phyloP scores from a whole-genome alignment of 2,329 filamentous ascomycete genomes.

The Nannizziopsis arthrosporioides region DNA sequence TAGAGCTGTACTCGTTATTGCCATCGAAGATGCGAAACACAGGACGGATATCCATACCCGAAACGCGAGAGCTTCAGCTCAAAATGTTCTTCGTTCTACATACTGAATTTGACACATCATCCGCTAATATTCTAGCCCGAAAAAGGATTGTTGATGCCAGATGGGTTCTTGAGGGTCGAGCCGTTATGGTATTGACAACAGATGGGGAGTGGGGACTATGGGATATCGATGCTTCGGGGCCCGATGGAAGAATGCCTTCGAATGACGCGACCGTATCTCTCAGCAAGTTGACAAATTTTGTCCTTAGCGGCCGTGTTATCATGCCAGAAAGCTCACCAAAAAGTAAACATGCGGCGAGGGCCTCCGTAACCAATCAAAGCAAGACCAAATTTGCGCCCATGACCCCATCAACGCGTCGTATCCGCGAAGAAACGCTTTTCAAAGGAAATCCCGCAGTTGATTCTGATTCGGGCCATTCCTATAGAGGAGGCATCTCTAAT shows the following conservation, averaged over 20 bases:
- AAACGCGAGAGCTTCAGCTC: conserved; percentile 28
- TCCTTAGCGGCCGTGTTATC: conserved; percentile 32
- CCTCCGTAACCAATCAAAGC: conserved; percentile 20
- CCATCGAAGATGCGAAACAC: conserved; percentile 23
- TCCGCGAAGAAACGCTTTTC: conserved; percentile 36
- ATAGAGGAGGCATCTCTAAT: conserved; percentile 34
- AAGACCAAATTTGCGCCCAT: conserved; percentile 34
- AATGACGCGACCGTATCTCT: conserved; percentile 31
- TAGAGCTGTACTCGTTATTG: conserved; percentile 48
- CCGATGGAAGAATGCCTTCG: conserved; percentile 29
- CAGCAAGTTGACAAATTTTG: conserved; percentile 32
- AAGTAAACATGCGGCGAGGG: conserved; percentile 19
- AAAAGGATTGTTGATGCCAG: conserved; percentile 36
- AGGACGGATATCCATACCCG: conserved; percentile 22
- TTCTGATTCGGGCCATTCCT: conserved; percentile 20
- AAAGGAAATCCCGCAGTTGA: conserved; percentile 25
- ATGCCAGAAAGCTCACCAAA: conserved; percentile 14
- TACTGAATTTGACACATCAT: conserved; percentile 29
- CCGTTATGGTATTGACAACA: conserved; percentile 35
- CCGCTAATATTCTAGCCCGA: conserved; percentile 24
- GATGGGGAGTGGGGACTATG: conserved; percentile 41
- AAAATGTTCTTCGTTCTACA: conserved; percentile 34
- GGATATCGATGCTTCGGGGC: conserved; percentile 37
- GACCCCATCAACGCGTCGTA: conserved; percentile 38
- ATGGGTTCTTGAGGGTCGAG: conserved; percentile 37